A percentile compares a stretch with the other conserved stretches of the same genome.
Conservation (phyloP, 768 basidiomycete genomes). For the Tricholoma saponaceum region DNA sequence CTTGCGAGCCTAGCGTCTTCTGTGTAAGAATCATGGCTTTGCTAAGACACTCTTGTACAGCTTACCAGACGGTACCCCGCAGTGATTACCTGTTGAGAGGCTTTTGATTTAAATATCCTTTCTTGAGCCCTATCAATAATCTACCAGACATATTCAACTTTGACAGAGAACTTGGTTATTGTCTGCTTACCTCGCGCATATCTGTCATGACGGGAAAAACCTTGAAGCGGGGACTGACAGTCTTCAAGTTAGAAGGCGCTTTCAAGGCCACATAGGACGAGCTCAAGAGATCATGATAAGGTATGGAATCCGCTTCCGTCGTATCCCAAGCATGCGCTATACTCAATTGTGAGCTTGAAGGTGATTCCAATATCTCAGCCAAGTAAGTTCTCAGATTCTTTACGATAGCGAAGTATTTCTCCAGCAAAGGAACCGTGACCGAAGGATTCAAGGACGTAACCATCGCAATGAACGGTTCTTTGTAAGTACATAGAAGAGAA, state of each 20-base stretch:
- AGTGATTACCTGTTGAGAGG: slow-evolving; percentile 57
- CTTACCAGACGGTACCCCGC: slow-evolving; percentile 60
- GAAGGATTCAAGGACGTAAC: neutral
- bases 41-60: neutral
- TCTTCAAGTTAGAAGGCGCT: slow-evolving; percentile 6
- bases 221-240: slow-evolving; percentile 16
- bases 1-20: slow-evolving; percentile 22
- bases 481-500: no score
- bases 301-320: slow-evolving; percentile 19
- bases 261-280: slow-evolving; percentile 43
- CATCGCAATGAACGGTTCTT: neutral
- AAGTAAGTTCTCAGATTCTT: slow-evolving; percentile 37
- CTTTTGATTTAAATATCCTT: slow-evolving; percentile 41
- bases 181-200: slow-evolving; percentile 48
- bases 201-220: slow-evolving; percentile 38
- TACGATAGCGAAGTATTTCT: slow-evolving; percentile 40
- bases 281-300: slow-evolving; percentile 36
- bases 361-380: slow-evolving; percentile 26
- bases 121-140: slow-evolving; percentile 60
- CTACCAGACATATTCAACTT: slow-evolving; percentile 26
- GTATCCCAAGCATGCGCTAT: slow-evolving; percentile 9
- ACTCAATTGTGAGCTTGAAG: neutral
- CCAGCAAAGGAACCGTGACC: slow-evolving; percentile 28
- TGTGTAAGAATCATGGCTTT: neutral
- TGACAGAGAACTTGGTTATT: neutral